A percentile compares a stretch with the other conserved stretches of the same genome.
phyloP scores from a whole-genome alignment of 2,329 filamentous ascomycete species.

The Fusarium sulawesiense region DNA sequence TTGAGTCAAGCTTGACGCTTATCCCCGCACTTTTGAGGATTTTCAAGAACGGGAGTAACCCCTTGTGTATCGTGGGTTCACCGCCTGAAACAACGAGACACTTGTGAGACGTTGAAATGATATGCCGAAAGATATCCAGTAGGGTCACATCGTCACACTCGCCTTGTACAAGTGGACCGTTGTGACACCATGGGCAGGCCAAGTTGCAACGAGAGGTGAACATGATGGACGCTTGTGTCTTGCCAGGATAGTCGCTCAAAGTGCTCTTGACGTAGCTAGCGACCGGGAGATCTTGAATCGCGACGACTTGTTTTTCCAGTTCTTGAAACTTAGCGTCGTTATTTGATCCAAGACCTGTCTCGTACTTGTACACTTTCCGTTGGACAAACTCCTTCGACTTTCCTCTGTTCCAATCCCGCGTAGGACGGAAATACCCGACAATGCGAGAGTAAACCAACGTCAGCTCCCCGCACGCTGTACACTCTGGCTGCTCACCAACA shows the following conservation, averaged over 20 bases:
- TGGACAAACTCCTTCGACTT: slow-evolving; percentile 36
- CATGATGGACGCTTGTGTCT: slow-evolving; percentile 41
- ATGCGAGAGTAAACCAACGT: slow-evolving; percentile 42
- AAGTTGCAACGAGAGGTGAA: slow-evolving; percentile 42
- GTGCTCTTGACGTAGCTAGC: slow-evolving; percentile 41
- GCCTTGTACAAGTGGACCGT: slow-evolving; percentile 36
- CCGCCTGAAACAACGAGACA: slow-evolving; percentile 40
- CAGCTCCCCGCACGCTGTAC: slow-evolving; percentile 14
- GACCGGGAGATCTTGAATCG: slow-evolving; percentile 30
- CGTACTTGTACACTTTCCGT: slow-evolving; percentile 36
- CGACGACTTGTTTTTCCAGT: slow-evolving; percentile 18
- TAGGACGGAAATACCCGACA: slow-evolving; percentile 40
- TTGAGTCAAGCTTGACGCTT: slow-evolving; percentile 38
- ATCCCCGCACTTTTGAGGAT: slow-evolving; percentile 29
- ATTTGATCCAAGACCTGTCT: background rate
- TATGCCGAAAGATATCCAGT: slow-evolving; percentile 34
- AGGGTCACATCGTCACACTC: slow-evolving; percentile 23
- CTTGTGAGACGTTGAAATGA: slow-evolving; percentile 32
- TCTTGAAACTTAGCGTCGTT: background rate
- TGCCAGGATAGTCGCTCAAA: slow-evolving; percentile 40
- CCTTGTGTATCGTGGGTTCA: slow-evolving; percentile 42
- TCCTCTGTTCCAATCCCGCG: slow-evolving; percentile 41
- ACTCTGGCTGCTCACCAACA: slow-evolving; percentile 31
- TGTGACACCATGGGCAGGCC: slow-evolving; percentile 43
- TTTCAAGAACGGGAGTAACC: slow-evolving; percentile 30